Evolutionary conservation across 805 yeast genomes (phyloP).

Genomic region (Clavispora vitiphila): DNA sequence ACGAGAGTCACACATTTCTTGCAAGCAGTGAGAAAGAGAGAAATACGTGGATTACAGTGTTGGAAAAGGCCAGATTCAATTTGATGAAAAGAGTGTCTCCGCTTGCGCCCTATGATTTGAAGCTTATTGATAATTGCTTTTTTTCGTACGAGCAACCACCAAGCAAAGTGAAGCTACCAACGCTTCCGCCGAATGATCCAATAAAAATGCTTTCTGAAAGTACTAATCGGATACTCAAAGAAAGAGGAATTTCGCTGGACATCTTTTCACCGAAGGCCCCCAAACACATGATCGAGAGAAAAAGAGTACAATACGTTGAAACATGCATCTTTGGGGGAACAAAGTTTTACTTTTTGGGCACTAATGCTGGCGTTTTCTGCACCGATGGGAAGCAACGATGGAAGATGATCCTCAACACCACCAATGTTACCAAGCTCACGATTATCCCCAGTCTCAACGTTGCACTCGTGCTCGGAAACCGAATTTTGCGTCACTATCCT

Average conservation of each 20-base stretch:
- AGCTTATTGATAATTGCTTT: constrained; percentile 49
- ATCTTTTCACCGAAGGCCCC: constrained; percentile 13
- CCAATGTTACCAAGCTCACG: constrained; percentile 54
- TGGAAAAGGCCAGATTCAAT: constrained; percentile 43
- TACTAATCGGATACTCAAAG: constrained; percentile 16
- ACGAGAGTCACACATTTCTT: constrained; percentile 47
- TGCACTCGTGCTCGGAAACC: constrained; percentile 54
- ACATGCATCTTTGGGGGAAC: constrained; percentile 43
- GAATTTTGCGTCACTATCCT: constrained; percentile 55
- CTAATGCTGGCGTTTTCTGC: constrained; percentile 59
- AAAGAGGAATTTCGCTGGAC: constrained; percentile 22
- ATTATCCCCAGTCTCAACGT: constrained; percentile 53
- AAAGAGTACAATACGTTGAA: constrained; percentile 40
- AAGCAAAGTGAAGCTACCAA: constrained; percentile 47
- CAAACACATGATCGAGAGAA: constrained; percentile 19
- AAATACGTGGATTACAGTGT: constrained; percentile 51
- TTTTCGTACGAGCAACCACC: constrained; percentile 62
- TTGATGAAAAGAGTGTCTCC: constrained; percentile 25
- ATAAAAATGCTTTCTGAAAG: constrained; percentile 31
- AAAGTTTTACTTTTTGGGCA: constrained; percentile 51
- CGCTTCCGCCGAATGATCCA: constrained; percentile 49
- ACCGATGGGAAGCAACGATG: constrained; percentile 45
- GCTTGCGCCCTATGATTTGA: constrained; percentile 51
- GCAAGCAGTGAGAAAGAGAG: constrained; percentile 47
- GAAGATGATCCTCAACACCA: constrained; percentile 52